Evolutionary conservation across 768 basidiomycete genomes (phyloP).

Genomic region (Lentinula boryana): DNA sequence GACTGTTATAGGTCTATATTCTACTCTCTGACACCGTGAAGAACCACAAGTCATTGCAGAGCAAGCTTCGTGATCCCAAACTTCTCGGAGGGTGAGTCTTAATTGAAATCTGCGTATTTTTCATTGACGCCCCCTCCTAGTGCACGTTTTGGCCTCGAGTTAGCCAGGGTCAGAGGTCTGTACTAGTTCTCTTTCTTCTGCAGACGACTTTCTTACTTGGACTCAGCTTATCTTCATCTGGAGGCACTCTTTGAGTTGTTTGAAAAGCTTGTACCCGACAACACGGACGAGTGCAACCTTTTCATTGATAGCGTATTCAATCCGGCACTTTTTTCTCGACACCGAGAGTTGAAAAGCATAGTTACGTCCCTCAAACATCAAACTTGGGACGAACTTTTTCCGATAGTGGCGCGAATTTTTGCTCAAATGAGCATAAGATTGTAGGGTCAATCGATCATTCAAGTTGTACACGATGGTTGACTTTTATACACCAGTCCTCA

Average conservation of each 20-base stretch:
- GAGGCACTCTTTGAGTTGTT: slow-evolving; percentile 54
- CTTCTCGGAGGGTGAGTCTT: slow-evolving; percentile 43
- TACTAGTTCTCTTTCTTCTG: not conserved
- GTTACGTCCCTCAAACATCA: slow-evolving; percentile 34
- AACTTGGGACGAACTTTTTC: slow-evolving; percentile 50
- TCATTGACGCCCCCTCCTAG: slow-evolving; percentile 18
- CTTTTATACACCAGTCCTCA: slow-evolving; percentile 41
- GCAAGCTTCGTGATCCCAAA: slow-evolving; percentile 35
- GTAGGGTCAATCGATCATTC: slow-evolving; percentile 27
- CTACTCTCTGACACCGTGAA: slow-evolving; percentile 43
- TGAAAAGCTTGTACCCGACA: slow-evolving; percentile 45
- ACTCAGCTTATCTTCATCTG: slow-evolving; percentile 47
- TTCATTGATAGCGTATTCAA: slow-evolving; percentile 52
- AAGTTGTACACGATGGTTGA: slow-evolving; percentile 1
- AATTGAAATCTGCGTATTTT: not conserved
- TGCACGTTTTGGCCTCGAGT: slow-evolving; percentile 38
- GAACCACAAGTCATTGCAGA: slow-evolving; percentile 33
- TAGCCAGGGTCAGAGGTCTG: slow-evolving; percentile 44
- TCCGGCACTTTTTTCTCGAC: slow-evolving; percentile 28
- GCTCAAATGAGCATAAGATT: slow-evolving; percentile 39
- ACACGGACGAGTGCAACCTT: slow-evolving; percentile 29
- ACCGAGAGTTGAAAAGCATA: slow-evolving; percentile 29
- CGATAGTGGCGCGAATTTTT: slow-evolving; percentile 41
- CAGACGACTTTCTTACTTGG: not conserved
- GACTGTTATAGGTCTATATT: slow-evolving; percentile 39